These are phyloP conservation scores for Volutella citrinella DNA, from an alignment of 2,329 filamentous ascomycete species.

Conservation along the genomic window DNA sequence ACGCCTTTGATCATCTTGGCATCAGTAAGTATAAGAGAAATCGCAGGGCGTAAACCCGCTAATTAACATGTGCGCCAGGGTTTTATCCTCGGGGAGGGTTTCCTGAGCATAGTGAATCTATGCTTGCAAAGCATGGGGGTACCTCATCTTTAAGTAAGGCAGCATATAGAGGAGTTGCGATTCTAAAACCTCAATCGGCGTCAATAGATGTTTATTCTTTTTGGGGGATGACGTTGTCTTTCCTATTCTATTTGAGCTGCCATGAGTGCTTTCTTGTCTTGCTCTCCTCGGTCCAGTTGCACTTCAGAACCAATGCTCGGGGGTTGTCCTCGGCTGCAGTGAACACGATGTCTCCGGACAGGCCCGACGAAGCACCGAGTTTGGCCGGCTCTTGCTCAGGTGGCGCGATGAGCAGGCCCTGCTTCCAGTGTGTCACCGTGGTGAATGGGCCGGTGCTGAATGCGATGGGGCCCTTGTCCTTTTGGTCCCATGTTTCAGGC, in stretches of 20 bases:
- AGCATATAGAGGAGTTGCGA: too few relatives aligned
- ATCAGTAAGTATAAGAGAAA: slow-evolving; percentile 50
- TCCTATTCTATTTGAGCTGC: slow-evolving; percentile 46
- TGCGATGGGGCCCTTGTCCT: slow-evolving; percentile 61
- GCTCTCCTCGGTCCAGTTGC: slow-evolving; percentile 55
- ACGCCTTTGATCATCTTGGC: slow-evolving; percentile 88
- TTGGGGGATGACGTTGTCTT: too few relatives aligned
- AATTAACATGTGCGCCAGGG: slow-evolving; percentile 46
- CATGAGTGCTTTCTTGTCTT: slow-evolving; percentile 47
- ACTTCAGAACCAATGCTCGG: slow-evolving; percentile 63
- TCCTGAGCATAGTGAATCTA: slow-evolving; percentile 88
- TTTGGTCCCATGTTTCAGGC: slow-evolving; percentile 59
- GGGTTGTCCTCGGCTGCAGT: slow-evolving; percentile 66
- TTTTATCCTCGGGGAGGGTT: slow-evolving; percentile 87
- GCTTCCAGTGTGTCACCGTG: slow-evolving; percentile 85
- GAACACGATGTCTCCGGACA: slow-evolving; percentile 70
- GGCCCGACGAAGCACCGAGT: slow-evolving; percentile 51
- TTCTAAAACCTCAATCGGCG: too few relatives aligned
- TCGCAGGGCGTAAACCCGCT: neutral
- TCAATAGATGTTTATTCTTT: too few relatives aligned
- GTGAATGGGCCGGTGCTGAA: slow-evolving; percentile 84
- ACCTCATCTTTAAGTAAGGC: slow-evolving; percentile 59
- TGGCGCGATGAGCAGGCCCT: slow-evolving; percentile 72
- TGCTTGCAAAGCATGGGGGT: slow-evolving; percentile 73
- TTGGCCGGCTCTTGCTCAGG: slow-evolving; percentile 45